Percentiles rank a stretch among this genome's conserved stretches.
phyloP scores from a whole-genome alignment of 441 rosid genomes.

The Flueggea neowawraea region DNA sequence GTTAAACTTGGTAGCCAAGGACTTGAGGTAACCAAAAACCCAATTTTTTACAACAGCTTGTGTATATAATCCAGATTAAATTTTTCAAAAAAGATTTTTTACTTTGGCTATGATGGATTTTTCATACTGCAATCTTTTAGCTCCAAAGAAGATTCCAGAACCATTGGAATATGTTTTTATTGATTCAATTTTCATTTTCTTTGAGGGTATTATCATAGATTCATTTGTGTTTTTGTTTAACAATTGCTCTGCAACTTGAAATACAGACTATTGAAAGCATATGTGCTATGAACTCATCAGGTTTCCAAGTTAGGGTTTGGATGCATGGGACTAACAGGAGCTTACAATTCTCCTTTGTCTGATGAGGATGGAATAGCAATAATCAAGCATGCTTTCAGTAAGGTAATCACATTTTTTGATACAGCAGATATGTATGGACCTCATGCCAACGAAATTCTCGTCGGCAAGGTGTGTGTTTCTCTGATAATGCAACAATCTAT shows the following conservation, averaged over 20 bases:
- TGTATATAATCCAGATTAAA: too few species aligned
- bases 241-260: not conserved
- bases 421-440: conserved; percentile 55
- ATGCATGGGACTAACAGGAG: conserved; percentile 43
- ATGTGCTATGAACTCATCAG: conserved; percentile 12
- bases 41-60: not conserved
- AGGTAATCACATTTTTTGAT: conserved; percentile 63
- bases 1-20: conserved; percentile 55
- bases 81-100: too few species aligned
- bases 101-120: too few species aligned
- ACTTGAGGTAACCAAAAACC: conserved; percentile 33
- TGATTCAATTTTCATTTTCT: too few species aligned
- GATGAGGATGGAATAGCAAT: conserved; percentile 45
- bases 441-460: conserved; percentile 44
- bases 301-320: conserved; percentile 57
- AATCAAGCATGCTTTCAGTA: conserved; percentile 36
- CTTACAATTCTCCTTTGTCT: conserved; percentile 40
- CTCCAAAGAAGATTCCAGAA: too few species aligned
- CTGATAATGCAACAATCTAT: too few species aligned
- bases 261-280: too few species aligned
- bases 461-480: conserved; percentile 39
- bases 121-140: not conserved
- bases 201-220: too few species aligned
- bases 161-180: too few species aligned
- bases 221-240: not conserved